Percentiles rank a stretch among this genome's conserved stretches.
phyloP scores from a whole-genome alignment of 495 filamentous ascomycete genomes.

The Aspergillus steynii region DNA sequence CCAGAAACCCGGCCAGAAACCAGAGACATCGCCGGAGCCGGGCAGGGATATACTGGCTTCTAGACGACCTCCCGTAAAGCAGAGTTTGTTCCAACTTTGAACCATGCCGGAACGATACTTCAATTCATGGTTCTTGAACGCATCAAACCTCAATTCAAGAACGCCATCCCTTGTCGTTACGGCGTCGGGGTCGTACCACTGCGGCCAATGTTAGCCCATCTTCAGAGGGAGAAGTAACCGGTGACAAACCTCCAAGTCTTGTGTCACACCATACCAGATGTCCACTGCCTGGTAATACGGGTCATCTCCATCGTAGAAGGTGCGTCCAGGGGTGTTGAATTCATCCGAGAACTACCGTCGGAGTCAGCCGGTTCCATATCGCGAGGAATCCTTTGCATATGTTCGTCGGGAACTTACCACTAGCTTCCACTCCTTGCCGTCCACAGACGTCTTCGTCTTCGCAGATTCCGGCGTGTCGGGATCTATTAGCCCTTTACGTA shows the following conservation, averaged over 20 bases:
- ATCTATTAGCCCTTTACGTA: constrained; percentile 64
- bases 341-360: constrained; percentile 69
- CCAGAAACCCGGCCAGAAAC: constrained; percentile 85
- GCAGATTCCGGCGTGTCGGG: constrained; percentile 67
- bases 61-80: constrained; percentile 74
- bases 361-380: constrained; percentile 6
- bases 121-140: constrained; percentile 66
- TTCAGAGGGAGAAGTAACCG: background rate
- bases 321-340: constrained; percentile 69
- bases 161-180: constrained; percentile 66
- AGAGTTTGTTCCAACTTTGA: constrained; percentile 79
- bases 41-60: constrained; percentile 78
- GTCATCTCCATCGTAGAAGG: constrained; percentile 75
- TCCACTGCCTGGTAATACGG: constrained; percentile 70
- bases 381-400: background rate
- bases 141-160: constrained; percentile 66
- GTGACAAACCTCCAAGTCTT: constrained; percentile 63
- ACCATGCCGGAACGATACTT: constrained; percentile 80
- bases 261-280: constrained; percentile 79
- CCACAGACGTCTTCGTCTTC: constrained; percentile 53
- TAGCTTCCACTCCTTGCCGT: constrained; percentile 64
- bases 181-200: constrained; percentile 84
- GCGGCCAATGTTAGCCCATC: constrained; percentile 1
- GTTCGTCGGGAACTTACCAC: constrained; percentile 49
- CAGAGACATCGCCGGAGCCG: constrained; percentile 64